Base-by-base conservation (phyloP, 2,329 filamentous ascomycete species). In the Fusarium tuaranense region DNA sequence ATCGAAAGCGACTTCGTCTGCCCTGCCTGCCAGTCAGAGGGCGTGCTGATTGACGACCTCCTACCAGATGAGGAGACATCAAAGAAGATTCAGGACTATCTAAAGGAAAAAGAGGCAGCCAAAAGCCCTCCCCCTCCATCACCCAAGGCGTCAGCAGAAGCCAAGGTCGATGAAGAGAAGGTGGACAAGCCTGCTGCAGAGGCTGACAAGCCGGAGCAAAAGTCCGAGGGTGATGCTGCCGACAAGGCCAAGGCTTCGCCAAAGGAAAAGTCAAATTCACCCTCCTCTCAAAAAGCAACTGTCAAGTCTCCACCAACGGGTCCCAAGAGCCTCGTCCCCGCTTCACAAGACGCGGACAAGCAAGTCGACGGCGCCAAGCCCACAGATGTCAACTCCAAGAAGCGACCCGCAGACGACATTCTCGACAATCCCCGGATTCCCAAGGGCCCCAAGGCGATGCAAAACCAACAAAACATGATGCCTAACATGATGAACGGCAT, bases 1-100 rank as follows among this genome's bases (percentile, higher is more conserved):
- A 96, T 98, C 86, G 95, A 98, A 88, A 97, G 93, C 90, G 97
- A 99, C 89, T 95, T 99, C 86, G 89, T 95, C 84, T 99, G 97
- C 85, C 97, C 97, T 75, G 92, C 92, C 78, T 99, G 97, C 88
- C 91, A 94, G 85, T 93, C 93, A 73, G 95, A 98, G 82, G 94
- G 94, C 80, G 94, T 98, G 75, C 88, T 98, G 80, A 94, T 98
- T 85, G 96, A 98, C 88, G 93, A 98, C 84, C 90, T 99, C 78
- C 91, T 92, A 81, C 86, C 92, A 74, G 95, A 98, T 84, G 93
- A 94, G 76, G 94, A 97, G 77, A 90, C 92, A 72, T 90, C 91
- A 74, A 87, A 89, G 78, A 95, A 94, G 84, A 94, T 98, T 75
- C 93, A 94, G 85, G 90, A 90, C 44, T 98, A 93, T 80, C 81